Evolutionary conservation across 768 basidiomycete species (phyloP).

Genomic region (Tricholoma saponaceum): DNA sequence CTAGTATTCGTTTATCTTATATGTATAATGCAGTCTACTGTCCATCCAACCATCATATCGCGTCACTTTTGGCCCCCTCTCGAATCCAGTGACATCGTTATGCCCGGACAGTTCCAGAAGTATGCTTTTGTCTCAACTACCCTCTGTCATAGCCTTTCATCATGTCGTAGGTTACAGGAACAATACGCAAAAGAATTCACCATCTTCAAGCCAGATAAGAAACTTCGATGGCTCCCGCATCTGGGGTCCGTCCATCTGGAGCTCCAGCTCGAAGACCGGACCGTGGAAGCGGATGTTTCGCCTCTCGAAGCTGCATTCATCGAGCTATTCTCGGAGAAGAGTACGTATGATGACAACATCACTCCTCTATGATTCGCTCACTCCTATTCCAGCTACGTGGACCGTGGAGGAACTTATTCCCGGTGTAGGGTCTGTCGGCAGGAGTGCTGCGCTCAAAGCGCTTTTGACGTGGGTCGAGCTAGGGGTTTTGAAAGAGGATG

Average conservation of each 20-base stretch:
- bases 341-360: conserved; percentile 26
- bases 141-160: conserved; percentile 2
- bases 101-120: conserved; percentile 86
- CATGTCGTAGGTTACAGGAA: conserved; percentile 56
- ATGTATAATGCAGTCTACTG: conserved; percentile 42
- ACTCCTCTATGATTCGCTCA: neutral
- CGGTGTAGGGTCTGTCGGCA: conserved; percentile 62
- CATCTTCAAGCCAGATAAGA: conserved; percentile 91
- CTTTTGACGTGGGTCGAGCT: conserved; percentile 81
- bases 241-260: conserved; percentile 82
- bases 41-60: conserved; percentile 91
- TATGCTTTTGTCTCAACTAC: conserved; percentile 34
- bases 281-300: conserved; percentile 67
- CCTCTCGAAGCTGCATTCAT: conserved; percentile 91
- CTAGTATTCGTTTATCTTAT: neutral
- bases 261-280: conserved; percentile 79
- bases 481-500: conserved; percentile 72
- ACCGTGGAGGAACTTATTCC: conserved; percentile 61
- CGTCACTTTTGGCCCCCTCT: conserved; percentile 93
- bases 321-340: conserved; percentile 75
- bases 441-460: conserved; percentile 63
- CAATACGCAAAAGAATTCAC: conserved; percentile 73
- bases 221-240: conserved; percentile 83
- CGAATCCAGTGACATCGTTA: conserved; percentile 63
- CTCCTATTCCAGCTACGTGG: conserved; percentile 56